phyloP scores from a whole-genome alignment of 1,139 yeast genomes.

The Sugiyamaella pinicola region DNA sequence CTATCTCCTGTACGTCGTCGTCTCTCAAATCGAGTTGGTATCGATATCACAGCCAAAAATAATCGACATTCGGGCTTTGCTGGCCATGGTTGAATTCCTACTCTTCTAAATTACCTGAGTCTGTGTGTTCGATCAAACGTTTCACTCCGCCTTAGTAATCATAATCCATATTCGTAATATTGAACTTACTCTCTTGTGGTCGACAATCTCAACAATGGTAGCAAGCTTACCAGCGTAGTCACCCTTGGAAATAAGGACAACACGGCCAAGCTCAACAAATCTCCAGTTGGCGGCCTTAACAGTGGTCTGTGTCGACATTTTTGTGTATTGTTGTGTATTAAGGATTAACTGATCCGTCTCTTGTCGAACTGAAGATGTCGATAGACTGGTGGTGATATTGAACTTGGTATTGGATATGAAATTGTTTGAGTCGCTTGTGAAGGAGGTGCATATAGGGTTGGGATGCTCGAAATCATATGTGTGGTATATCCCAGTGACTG shows the following conservation, averaged over 20 bases:
- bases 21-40: too few relatives aligned
- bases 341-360: constrained; percentile 17
- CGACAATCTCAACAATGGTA: constrained; percentile 96
- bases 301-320: constrained; percentile 69
- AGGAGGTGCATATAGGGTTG: not conserved
- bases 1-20: too few relatives aligned
- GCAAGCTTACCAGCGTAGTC: constrained; percentile 77
- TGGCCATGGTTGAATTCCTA: not conserved
- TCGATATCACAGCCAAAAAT: too few relatives aligned
- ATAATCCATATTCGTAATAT: not conserved
- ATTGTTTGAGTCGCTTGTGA: constrained; percentile 15
- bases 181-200: constrained; percentile 95
- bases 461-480: not conserved
- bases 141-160: not conserved
- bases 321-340: constrained; percentile 24
- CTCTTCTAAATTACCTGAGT: not conserved
- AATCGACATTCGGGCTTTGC: too few relatives aligned
- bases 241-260: constrained; percentile 85
- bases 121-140: not conserved
- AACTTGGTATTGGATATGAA: constrained; percentile 19
- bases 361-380: constrained; percentile 20
- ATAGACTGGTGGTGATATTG: constrained; percentile 15
- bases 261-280: constrained; percentile 99
- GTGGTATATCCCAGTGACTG: not conserved
- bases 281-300: constrained; percentile 99